Percentiles rank a stretch among this genome's conserved stretches.
Evolutionary conservation across 345 rosid species (phyloP).

Genomic region (Barbarea vulgaris): DNA sequence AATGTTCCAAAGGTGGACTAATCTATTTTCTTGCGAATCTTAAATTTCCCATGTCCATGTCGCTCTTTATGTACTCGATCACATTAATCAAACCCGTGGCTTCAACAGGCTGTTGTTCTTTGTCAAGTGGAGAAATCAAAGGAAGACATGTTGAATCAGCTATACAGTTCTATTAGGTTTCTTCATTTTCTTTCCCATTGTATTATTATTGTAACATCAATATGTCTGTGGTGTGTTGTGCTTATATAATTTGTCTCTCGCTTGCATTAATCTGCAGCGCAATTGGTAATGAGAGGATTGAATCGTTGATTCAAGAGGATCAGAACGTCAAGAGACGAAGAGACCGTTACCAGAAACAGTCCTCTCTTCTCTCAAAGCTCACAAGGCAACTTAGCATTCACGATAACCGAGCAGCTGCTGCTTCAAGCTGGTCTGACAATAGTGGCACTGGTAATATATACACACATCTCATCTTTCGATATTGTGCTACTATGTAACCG

Average conservation of each 20-base stretch:
- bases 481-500: background rate
- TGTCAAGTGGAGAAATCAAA: constrained; percentile 97
- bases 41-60: background rate
- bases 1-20: constrained; percentile 81
- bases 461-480: background rate
- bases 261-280: constrained; percentile 46
- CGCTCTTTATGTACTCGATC: background rate
- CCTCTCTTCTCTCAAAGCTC: constrained; percentile 79
- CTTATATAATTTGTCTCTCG: constrained; percentile 5
- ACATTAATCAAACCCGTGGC: background rate
- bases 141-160: constrained; percentile 97
- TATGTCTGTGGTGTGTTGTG: background rate
- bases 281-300: constrained; percentile 75
- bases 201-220: background rate
- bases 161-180: constrained; percentile 88
- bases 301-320: constrained; percentile 90
- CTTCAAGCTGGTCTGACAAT: constrained; percentile 72
- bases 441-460: constrained; percentile 52
- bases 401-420: constrained; percentile 84
- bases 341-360: constrained; percentile 80
- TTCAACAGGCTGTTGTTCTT: constrained; percentile 89
- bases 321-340: constrained; percentile 77
- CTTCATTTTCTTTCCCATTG: constrained; percentile 1
- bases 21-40: background rate
- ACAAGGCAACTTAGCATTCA: constrained; percentile 86